Percentiles rank a stretch among this genome's conserved stretches.
Evolutionary conservation across 2,329 filamentous ascomycete species (phyloP).

Genomic region (Cladosporium oxysporum): DNA sequence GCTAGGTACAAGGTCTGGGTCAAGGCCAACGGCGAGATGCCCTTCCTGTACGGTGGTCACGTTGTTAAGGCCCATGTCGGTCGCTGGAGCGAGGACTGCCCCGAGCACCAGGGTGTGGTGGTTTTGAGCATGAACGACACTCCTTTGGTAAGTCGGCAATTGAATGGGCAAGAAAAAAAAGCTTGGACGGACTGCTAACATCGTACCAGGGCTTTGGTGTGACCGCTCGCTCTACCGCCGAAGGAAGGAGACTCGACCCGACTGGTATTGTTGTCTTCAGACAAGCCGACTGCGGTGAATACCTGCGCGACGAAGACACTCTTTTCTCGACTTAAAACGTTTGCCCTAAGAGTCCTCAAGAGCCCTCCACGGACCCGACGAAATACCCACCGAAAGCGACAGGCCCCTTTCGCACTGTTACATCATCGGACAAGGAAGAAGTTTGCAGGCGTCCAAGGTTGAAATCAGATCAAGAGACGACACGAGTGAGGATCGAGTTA

Average conservation of each 20-base stretch:
- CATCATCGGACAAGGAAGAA: neutral
- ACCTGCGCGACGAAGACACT: constrained; percentile 77
- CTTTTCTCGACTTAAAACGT: constrained; percentile 55
- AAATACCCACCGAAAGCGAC: neutral
- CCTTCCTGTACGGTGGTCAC: constrained; percentile 92
- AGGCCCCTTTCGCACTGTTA: neutral
- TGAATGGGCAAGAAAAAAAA: neutral
- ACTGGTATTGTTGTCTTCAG: constrained; percentile 87
- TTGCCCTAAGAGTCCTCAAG: neutral
- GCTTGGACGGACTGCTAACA: constrained; percentile 19
- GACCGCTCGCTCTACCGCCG: constrained; percentile 81
- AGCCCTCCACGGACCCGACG: neutral
- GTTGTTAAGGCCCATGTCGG: constrained; percentile 81
- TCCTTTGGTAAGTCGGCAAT: constrained; percentile 56
- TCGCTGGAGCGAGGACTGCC: constrained; percentile 85
- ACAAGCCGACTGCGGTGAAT: constrained; percentile 93
- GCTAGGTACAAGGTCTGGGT: constrained; percentile 97
- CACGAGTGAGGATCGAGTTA: neutral
- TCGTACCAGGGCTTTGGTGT: constrained; percentile 78
- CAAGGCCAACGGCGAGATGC: constrained; percentile 94
- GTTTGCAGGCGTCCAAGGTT: neutral
- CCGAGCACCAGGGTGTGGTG: constrained; percentile 88
- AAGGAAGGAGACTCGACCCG: constrained; percentile 81
- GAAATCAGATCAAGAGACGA: neutral
- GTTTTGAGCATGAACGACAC: constrained; percentile 92